Conservation (phyloP, 1,284 basidiomycete species). For the Takashimella tepidaria region DNA sequence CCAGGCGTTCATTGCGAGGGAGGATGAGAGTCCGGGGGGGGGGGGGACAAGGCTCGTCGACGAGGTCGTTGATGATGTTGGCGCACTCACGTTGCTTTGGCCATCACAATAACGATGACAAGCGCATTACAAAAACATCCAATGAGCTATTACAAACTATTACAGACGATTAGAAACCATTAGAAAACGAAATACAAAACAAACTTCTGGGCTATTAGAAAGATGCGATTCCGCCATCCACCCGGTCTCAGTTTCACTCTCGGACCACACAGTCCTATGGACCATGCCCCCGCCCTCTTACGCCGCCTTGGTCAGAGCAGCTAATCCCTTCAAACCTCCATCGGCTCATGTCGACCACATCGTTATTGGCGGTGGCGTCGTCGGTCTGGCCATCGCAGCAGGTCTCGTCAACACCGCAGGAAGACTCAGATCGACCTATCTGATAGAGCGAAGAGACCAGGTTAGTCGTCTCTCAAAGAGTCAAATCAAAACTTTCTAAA, state of each 20-base stretch:
- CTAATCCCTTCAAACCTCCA: constrained; percentile 55
- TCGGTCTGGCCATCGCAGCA: constrained; percentile 83
- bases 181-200: too few relatives aligned
- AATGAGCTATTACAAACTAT: too few relatives aligned
- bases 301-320: constrained; percentile 8
- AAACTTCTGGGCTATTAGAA: too few relatives aligned
- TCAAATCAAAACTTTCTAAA: not conserved
- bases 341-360: constrained; percentile 78
- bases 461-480: constrained; percentile 36
- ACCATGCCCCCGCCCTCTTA: constrained; percentile 2
- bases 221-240: too few relatives aligned
- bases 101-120: too few relatives aligned
- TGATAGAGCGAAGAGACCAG: constrained; percentile 72
- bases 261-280: not conserved
- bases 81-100: too few relatives aligned
- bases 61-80: too few relatives aligned
- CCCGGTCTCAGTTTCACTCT: not conserved
- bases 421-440: constrained; percentile 65
- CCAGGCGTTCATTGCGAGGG: too few relatives aligned
- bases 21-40: too few relatives aligned
- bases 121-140: too few relatives aligned
- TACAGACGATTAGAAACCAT: too few relatives aligned
- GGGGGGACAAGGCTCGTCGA: too few relatives aligned
- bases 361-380: constrained; percentile 86
- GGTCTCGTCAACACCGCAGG: constrained; percentile 63